Conservation (phyloP, 2,329 filamentous ascomycete genomes). For the Pestalotiopsis fici region DNA sequence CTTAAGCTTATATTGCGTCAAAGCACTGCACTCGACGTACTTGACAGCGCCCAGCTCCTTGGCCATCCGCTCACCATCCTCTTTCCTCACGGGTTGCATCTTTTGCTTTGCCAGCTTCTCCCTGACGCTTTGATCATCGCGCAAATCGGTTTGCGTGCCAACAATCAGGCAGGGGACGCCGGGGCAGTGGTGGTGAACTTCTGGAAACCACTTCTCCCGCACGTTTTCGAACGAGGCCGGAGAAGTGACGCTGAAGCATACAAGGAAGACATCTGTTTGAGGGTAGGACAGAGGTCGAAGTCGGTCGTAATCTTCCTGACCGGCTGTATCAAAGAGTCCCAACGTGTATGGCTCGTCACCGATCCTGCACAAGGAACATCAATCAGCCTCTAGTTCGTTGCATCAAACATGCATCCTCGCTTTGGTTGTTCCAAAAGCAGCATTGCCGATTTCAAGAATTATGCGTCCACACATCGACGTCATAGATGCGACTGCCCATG, state of each 20-base stretch:
- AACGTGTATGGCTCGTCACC: conserved; percentile 98
- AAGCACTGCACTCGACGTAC: conserved; percentile 96
- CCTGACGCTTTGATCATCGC: conserved; percentile 82
- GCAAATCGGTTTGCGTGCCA: conserved; percentile 94
- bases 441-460: not conserved
- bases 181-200: conserved; percentile 97
- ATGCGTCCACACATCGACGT: not conserved
- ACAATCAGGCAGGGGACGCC: conserved; percentile 98
- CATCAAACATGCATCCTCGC: not conserved
- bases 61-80: conserved; percentile 94
- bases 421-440: not conserved
- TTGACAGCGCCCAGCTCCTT: conserved; percentile 97
- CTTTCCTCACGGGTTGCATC: conserved; percentile 88
- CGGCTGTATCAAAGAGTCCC: conserved; percentile 96
- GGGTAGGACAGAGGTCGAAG: conserved; percentile 95
- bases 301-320: conserved; percentile 99
- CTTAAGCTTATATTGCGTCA: conserved; percentile 98
- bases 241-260: conserved; percentile 98
- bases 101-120: conserved; percentile 96
- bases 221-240: conserved; percentile 99
- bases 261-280: conserved; percentile 97
- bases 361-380: conserved; percentile 65
- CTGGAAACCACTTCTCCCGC: conserved; percentile 97
- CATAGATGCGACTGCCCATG: not conserved
- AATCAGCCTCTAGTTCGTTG: not conserved